phyloP scores from a whole-genome alignment of 768 basidiomycete genomes.

The Termitomyces sp. region DNA sequence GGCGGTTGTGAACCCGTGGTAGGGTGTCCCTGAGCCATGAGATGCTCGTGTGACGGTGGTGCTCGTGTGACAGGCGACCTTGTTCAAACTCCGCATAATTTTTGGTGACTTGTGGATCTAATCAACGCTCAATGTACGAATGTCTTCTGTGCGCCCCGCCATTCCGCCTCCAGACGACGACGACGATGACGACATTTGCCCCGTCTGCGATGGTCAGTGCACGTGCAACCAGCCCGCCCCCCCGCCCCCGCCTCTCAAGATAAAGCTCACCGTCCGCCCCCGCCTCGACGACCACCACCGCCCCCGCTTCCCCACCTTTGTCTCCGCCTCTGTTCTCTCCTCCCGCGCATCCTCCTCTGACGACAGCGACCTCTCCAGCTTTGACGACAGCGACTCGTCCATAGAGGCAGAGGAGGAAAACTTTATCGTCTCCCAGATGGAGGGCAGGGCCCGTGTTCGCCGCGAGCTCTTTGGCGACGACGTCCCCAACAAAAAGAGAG shows the following conservation, averaged over 20 bases:
- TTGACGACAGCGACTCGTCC: slow-evolving; percentile 47
- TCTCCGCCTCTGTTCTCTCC: slow-evolving; percentile 56
- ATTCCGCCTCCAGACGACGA: slow-evolving; percentile 33
- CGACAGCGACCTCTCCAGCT: slow-evolving; percentile 33
- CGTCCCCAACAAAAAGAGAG: slow-evolving; percentile 32
- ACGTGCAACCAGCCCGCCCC: slow-evolving; percentile 50
- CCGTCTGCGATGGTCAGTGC: slow-evolving; percentile 88
- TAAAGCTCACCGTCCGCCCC: slow-evolving; percentile 56
- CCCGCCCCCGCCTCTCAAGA: slow-evolving; percentile 53
- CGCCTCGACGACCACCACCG: slow-evolving; percentile 28
- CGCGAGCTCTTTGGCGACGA: slow-evolving; percentile 58
- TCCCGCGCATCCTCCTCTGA: slow-evolving; percentile 40
- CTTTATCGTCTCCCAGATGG: slow-evolving; percentile 45
- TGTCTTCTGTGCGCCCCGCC: no score
- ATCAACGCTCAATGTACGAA: no score
- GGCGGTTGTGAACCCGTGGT: no score
- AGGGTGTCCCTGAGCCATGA: no score
- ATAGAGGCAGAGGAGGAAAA: slow-evolving; percentile 59
- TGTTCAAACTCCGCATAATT: no score
- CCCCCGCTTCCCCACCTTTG: slow-evolving; percentile 57
- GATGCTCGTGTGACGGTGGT: no score
- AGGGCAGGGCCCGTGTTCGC: slow-evolving; percentile 47
- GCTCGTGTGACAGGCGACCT: no score
- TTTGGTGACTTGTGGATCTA: no score
- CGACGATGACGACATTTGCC: slow-evolving; percentile 85